phyloP scores from a whole-genome alignment of 1,139 yeast genomes.

The Ogataea hybrid region DNA sequence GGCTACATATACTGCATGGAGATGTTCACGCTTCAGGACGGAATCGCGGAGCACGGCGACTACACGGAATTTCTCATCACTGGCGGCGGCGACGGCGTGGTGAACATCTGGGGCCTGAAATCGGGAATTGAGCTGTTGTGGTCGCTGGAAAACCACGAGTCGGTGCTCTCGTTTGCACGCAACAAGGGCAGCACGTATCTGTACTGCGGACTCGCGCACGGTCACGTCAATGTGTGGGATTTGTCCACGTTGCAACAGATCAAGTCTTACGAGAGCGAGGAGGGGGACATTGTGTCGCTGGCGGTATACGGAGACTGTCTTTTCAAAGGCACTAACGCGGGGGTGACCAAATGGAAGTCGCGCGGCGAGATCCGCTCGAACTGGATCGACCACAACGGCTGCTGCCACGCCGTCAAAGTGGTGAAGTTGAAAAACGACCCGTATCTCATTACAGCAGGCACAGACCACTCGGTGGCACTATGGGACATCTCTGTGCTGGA shows the following conservation, averaged over 20 bases:
- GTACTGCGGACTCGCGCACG: constrained; percentile 76
- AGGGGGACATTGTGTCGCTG: constrained; percentile 48
- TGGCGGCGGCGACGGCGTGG: constrained; percentile 90
- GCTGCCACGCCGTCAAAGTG: constrained; percentile 28
- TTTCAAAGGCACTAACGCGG: constrained; percentile 53
- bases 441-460: constrained; percentile 54
- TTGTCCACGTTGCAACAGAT: constrained; percentile 73
- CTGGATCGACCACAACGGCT: constrained; percentile 42
- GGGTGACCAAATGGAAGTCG: constrained; percentile 54
- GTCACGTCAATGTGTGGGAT: constrained; percentile 80
- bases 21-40: constrained; percentile 22
- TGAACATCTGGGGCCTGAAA: constrained; percentile 65
- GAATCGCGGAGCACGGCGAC: constrained; percentile 29
- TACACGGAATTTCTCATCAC: constrained; percentile 46
- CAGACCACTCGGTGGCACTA: constrained; percentile 54
- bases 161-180: constrained; percentile 65
- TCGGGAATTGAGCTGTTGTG: constrained; percentile 32
- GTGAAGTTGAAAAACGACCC: constrained; percentile 24
- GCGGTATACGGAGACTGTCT: constrained; percentile 52
- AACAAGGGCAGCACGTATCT: constrained; percentile 52
- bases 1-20: constrained; percentile 83
- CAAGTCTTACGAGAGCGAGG: constrained; percentile 50
- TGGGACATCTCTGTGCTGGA: constrained; percentile 47
- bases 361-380: constrained; percentile 37
- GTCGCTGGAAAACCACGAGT: constrained; percentile 62